Conservation (phyloP, 2,329 filamentous ascomycete species). For the Sordariomycetes sp. region DNA sequence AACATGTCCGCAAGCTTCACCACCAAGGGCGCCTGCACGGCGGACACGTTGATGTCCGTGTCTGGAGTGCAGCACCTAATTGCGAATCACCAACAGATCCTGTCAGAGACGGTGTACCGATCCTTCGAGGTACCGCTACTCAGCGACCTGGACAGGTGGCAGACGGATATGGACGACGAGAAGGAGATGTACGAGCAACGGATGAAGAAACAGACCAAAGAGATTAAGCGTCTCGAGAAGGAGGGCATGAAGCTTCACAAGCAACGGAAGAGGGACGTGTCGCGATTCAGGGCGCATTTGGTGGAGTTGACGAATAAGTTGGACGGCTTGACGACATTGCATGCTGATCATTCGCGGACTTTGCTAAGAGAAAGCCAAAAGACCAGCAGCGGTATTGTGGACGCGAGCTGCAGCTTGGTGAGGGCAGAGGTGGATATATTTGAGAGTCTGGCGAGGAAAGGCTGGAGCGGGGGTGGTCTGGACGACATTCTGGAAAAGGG, state of each 20-base stretch:
- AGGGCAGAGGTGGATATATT: conserved; percentile 63
- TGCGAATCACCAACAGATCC: conserved; percentile 62
- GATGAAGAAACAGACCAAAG: conserved; percentile 43
- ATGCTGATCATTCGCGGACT: conserved; percentile 50
- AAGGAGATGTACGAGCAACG: conserved; percentile 49
- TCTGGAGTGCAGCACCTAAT: conserved; percentile 58
- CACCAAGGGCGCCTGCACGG: conserved; percentile 45
- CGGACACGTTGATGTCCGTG: conserved; percentile 52
- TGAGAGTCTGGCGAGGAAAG: conserved; percentile 56
- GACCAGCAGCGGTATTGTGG: conserved; percentile 51
- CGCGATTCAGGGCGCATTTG: conserved; percentile 51
- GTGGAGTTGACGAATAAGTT: conserved; percentile 53
- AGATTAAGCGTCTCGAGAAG: conserved; percentile 56
- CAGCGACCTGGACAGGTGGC: conserved; percentile 61
- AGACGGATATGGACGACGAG: conserved; percentile 53
- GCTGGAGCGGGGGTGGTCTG: conserved; percentile 57
- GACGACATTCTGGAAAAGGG: conserved; percentile 58
- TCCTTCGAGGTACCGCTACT: conserved; percentile 59
- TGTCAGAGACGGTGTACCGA: conserved; percentile 59
- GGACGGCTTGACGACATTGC: conserved; percentile 52
- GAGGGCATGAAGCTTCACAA: conserved; percentile 55
- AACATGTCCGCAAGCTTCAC: conserved; percentile 39
- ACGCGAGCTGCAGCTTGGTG: conserved; percentile 56
- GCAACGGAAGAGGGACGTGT: conserved; percentile 51
- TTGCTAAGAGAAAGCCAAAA: conserved; percentile 56